Conservation (phyloP, 2,329 filamentous ascomycete species). For the Aspergillus sergii region DNA sequence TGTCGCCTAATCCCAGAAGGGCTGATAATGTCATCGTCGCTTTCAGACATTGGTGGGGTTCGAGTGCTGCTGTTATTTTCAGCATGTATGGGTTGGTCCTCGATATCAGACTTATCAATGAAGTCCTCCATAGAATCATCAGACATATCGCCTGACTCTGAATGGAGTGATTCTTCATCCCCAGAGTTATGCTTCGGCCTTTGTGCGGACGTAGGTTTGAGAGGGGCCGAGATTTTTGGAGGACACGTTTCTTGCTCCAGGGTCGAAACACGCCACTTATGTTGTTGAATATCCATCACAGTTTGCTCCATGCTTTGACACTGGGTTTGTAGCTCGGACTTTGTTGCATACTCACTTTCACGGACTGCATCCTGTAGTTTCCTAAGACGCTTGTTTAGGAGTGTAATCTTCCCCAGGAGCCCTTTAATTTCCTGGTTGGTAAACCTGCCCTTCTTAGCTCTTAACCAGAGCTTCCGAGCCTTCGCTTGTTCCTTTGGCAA, state of each 20-base stretch:
- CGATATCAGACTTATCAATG: conserved; percentile 28
- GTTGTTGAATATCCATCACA: conserved; percentile 58
- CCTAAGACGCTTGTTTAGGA: conserved; percentile 56
- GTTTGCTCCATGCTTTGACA: conserved; percentile 65
- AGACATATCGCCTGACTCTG: conserved; percentile 25
- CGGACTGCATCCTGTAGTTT: conserved; percentile 59
- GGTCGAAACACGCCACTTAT: conserved; percentile 49
- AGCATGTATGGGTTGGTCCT: background rate
- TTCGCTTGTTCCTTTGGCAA: conserved; percentile 58
- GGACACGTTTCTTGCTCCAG: conserved; percentile 40
- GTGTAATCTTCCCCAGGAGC: conserved; percentile 47
- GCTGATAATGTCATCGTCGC: conserved; percentile 28
- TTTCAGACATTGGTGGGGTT: conserved; percentile 20
- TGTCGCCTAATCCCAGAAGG: conserved; percentile 22
- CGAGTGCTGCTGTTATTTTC: conserved; percentile 1
- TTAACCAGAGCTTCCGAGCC: conserved; percentile 65
- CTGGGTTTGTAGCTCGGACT: conserved; percentile 56
- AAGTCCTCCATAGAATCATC: conserved; percentile 31
- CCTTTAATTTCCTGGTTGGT: conserved; percentile 47
- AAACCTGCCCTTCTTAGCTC: conserved; percentile 50
- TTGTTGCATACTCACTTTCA: conserved; percentile 55
- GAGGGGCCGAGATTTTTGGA: conserved; percentile 24
- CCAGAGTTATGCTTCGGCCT: conserved; percentile 6
- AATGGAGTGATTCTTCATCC: conserved; percentile 40
- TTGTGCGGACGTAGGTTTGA: conserved; percentile 13